Conservation (phyloP, 495 filamentous ascomycete genomes). For the Barbatosphaeria neglecta region DNA sequence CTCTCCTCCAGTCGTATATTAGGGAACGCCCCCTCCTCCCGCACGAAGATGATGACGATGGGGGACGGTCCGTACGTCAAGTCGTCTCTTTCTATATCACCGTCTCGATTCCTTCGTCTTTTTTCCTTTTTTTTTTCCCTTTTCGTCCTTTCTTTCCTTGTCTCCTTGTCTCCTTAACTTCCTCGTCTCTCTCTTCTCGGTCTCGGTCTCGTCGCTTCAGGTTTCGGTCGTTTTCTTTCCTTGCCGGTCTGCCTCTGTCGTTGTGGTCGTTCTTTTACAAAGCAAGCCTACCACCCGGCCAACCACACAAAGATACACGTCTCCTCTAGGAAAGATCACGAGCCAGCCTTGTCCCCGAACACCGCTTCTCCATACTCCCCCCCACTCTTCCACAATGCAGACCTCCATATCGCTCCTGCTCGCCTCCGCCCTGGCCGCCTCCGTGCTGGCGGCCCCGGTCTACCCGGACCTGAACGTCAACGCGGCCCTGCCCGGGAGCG, state of each 20-base stretch:
- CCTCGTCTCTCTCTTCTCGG: constrained; percentile 5
- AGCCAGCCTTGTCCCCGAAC: not conserved
- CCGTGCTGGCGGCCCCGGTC: constrained; percentile 35
- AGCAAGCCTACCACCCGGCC: not conserved
- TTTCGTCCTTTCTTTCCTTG: constrained; percentile 16
- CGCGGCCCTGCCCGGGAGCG: constrained; percentile 19
- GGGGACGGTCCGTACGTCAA: not conserved
- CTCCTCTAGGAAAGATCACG: not conserved
- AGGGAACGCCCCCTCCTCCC: not conserved
- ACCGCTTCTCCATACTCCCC: not conserved
- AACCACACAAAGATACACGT: not conserved
- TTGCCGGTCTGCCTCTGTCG: constrained; percentile 3
- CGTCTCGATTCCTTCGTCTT: constrained; percentile 21
- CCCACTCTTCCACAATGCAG: constrained; percentile 25
- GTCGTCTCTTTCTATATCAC: constrained; percentile 5
- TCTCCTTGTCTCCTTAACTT: constrained; percentile 11
- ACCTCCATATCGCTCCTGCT: constrained; percentile 32
- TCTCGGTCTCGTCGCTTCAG: constrained; percentile 8
- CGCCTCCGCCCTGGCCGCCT: constrained; percentile 32
- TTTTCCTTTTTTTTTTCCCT: constrained; percentile 17
- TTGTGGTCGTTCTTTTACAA: not conserved
- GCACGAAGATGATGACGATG: constrained; percentile 1
- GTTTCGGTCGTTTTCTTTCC: constrained; percentile 9
- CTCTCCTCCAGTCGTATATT: not conserved
- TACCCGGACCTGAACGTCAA: constrained; percentile 25